Base-by-base conservation (phyloP, 2,329 filamentous ascomycete species). In the Aspergillus flavus region DNA sequence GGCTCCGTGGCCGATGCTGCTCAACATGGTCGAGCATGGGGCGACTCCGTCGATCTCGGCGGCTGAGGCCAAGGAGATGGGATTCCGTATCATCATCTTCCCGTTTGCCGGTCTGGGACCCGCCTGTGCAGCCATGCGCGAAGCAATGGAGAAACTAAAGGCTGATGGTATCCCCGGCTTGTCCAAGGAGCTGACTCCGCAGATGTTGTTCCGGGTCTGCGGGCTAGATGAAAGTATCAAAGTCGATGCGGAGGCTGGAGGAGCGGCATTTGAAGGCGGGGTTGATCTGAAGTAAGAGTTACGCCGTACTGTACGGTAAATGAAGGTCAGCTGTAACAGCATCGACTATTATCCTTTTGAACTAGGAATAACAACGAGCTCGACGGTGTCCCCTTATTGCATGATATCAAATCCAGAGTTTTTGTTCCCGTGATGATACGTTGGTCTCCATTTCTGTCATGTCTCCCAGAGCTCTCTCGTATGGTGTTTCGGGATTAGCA, bases 21-120 rank as follows among this genome's bases (percentile, higher is more conserved):
- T 81, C 61, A 82, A 82, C 64, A 80, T 80, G 72, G 80, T 82
- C 14, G 78, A 81, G 65, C 76, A 80, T 61, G 80, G 79, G 11
- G 71, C 75, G 7, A 80, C 77, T 36, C 79, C 80, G n/a, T 71
- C 72, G 19, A 73, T 79, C 26, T 73, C 78, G 19, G 73, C 75
- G 10, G 66, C 71, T 19, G 78, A 81, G 62, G 78, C 79, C 6
- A 64, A 69, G 41, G 71, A 79, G 65, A 67, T 82, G 55, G 80
- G 80, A 0, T 82, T 81, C 62, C 71, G 73, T 2, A 75, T 82
- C 30, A 79, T 81, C 56, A 81, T 81, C 62, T 80, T 77, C 64
- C 77, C 79, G 0, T 79, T 79, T 64, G 76, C 76, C 12, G 75
- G 74, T 14, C 61, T 81, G 46, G 78, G 75, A 3, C 75, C 79